Percentiles rank a stretch among this genome's conserved stretches.
phyloP scores from a whole-genome alignment of 1,284 basidiomycete species.

The Puccinia horiana region DNA sequence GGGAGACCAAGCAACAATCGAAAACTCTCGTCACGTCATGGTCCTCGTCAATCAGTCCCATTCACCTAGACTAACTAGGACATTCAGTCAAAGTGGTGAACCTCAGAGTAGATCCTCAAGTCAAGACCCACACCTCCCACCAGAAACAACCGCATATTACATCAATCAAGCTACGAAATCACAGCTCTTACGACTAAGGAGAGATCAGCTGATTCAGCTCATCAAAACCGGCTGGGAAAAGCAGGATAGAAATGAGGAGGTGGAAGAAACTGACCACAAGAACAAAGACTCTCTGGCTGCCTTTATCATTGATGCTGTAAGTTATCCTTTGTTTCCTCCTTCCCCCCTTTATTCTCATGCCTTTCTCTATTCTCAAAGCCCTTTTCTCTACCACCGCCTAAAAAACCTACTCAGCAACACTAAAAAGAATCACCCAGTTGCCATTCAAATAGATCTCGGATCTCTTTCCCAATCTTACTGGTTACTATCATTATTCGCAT shows the following conservation, averaged over 20 bases:
- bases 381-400: background rate
- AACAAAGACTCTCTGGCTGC: constrained; percentile 29
- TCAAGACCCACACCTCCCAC: background rate
- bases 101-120: constrained; percentile 6
- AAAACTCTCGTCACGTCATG: constrained; percentile 25
- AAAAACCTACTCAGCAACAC: background rate
- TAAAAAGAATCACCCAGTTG: no score
- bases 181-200: constrained; percentile 28
- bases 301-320: constrained; percentile 34
- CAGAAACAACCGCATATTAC: constrained; percentile 8
- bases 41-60: constrained; percentile 1
- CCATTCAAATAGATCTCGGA: background rate
- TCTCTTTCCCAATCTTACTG: background rate
- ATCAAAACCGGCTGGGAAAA: constrained; percentile 10
- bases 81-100: background rate
- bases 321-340: background rate
- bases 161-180: constrained; percentile 25
- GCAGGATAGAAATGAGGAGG: background rate
- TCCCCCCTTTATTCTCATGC: background rate
- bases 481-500: background rate
- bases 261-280: constrained; percentile 3
- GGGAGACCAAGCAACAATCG: background rate
- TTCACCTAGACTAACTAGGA: background rate
- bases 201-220: constrained; percentile 22
- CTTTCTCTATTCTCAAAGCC: background rate